Percentiles rank a stretch among this genome's conserved stretches.
phyloP scores from a whole-genome alignment of 2,329 filamentous ascomycete species.

The Diaporthe citrichinensis region DNA sequence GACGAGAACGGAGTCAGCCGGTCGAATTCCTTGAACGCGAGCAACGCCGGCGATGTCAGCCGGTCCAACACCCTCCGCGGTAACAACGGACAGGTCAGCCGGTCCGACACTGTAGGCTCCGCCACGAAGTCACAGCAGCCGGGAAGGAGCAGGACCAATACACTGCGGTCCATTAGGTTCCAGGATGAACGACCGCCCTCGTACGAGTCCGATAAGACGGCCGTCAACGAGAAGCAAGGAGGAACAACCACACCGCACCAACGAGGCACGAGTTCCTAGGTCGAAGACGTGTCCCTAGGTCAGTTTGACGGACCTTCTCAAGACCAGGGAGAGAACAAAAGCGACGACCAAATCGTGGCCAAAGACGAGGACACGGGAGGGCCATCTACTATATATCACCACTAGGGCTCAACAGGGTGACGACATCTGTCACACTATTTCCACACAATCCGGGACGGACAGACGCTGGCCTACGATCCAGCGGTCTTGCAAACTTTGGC shows the following conservation, averaged over 20 bases:
- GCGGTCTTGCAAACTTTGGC: conserved; percentile 33
- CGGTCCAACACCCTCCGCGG: conserved; percentile 36
- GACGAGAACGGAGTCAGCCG: conserved; percentile 44
- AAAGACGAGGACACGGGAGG: not conserved
- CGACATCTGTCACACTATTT: not conserved
- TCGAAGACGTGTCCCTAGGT: not conserved
- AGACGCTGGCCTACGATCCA: conserved; percentile 12
- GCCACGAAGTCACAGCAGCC: conserved; percentile 16
- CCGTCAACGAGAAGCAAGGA: conserved; percentile 22
- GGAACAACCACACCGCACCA: not conserved
- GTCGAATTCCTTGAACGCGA: conserved; percentile 8
- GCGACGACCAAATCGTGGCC: not conserved
- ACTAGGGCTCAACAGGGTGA: not conserved
- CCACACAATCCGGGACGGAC: not conserved
- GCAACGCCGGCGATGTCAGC: conserved; percentile 34
- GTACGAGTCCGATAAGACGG: conserved; percentile 39
- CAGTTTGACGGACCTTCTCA: not conserved
- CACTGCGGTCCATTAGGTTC: conserved; percentile 33
- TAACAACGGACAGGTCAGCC: conserved; percentile 28
- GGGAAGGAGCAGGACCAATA: conserved; percentile 29
- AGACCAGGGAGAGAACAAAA: not conserved
- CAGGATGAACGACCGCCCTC: conserved; percentile 38
- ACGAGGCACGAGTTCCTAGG: conserved; percentile 16
- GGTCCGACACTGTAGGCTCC: conserved; percentile 38
- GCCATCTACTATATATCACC: not conserved